Conservation (phyloP, 1,139 yeast genomes). For the Diutina ranongensis region DNA sequence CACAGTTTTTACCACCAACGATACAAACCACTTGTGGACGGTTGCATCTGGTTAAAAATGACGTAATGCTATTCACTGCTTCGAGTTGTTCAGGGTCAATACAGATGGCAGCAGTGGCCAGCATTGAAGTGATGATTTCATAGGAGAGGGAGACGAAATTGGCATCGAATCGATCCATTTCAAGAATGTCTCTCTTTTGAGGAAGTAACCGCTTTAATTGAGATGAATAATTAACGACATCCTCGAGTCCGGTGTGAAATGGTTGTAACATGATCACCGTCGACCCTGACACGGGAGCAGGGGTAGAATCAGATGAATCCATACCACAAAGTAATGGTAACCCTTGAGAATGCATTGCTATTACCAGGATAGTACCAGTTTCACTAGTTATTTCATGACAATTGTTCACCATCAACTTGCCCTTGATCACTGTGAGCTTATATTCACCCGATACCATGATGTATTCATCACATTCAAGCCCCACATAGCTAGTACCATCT, state of each 20-base stretch:
- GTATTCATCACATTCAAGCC: background rate
- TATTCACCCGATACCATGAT: background rate
- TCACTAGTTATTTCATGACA: background rate
- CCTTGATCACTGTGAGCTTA: background rate
- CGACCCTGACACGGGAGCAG: background rate
- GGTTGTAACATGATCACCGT: background rate
- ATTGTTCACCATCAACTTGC: background rate
- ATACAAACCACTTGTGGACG: background rate
- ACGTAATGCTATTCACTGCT: background rate
- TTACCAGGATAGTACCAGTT: background rate
- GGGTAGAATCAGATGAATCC: background rate
- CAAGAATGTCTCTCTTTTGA: background rate
- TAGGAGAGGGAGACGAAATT: background rate
- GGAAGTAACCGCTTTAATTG: background rate
- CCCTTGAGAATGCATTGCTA: background rate
- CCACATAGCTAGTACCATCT: background rate
- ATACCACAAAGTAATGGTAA: background rate
- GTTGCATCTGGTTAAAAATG: background rate
- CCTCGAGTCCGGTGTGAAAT: background rate
- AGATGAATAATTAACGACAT: background rate
- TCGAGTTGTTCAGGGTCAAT: background rate
- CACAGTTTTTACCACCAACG: constrained; percentile 1
- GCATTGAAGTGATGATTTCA: background rate
- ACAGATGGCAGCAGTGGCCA: background rate
- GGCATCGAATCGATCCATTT: background rate